These are phyloP conservation scores for Didymella sp. DNA, from an alignment of 2,329 filamentous ascomycete species.

Conservation along the genomic window DNA sequence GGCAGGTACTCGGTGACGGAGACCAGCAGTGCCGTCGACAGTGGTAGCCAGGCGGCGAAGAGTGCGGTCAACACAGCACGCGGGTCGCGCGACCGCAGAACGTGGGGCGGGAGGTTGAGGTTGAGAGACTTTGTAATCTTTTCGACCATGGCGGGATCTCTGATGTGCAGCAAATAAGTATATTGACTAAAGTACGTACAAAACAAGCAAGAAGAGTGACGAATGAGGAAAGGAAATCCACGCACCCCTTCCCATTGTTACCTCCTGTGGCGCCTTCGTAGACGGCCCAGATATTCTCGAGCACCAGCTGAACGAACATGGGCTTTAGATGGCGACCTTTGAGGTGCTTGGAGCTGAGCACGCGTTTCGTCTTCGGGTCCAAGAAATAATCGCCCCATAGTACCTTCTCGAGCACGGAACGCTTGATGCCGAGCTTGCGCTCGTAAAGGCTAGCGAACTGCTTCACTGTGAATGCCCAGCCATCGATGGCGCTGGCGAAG, in stretches of 20 bases:
- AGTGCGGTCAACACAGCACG: slow-evolving; percentile 83
- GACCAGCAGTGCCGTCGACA: slow-evolving; percentile 90
- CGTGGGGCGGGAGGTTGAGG: slow-evolving; percentile 82
- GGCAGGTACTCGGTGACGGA: slow-evolving; percentile 94
- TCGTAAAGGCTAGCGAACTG: slow-evolving; percentile 95
- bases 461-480: slow-evolving; percentile 97
- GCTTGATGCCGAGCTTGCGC: slow-evolving; percentile 95
- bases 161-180: slow-evolving; percentile 54
- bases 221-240: slow-evolving; percentile 51
- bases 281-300: slow-evolving; percentile 95
- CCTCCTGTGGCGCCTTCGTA: slow-evolving; percentile 90
- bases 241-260: slow-evolving; percentile 79
- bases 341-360: slow-evolving; percentile 87
- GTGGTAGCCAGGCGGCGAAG: slow-evolving; percentile 87
- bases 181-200: slow-evolving; percentile 49
- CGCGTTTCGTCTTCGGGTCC: slow-evolving; percentile 95
- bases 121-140: slow-evolving; percentile 94
- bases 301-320: slow-evolving; percentile 94
- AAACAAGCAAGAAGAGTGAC: slow-evolving; percentile 29
- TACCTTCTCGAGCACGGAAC: slow-evolving; percentile 85
- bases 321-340: slow-evolving; percentile 92
- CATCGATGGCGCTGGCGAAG: slow-evolving; percentile 95
- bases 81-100: slow-evolving; percentile 83
- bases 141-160: slow-evolving; percentile 80
- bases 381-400: slow-evolving; percentile 97